Percentiles rank a stretch among this genome's conserved stretches.
Conservation (phyloP, 129 eudicot genomes). For the Pulicaria dysenterica region DNA sequence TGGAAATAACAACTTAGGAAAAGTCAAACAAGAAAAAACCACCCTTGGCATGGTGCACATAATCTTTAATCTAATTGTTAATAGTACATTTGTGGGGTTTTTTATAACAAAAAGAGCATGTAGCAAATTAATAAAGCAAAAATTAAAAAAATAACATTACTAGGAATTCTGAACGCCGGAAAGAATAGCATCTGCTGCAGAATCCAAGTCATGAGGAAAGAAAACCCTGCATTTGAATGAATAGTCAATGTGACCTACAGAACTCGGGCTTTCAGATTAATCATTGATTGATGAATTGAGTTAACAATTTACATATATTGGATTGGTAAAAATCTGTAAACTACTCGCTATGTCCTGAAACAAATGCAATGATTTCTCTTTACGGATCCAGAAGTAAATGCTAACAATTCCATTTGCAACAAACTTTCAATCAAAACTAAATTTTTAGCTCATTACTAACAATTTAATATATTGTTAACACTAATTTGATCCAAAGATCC, state of each 20-base stretch:
- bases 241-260: neutral
- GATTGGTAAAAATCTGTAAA: neutral
- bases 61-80: no score
- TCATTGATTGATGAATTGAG: neutral
- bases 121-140: neutral
- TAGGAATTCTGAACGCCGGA: slow-evolving; percentile 42
- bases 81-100: slow-evolving; percentile 11
- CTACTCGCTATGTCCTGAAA: neutral
- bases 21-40: no score
- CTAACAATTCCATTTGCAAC: neutral
- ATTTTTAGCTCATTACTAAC: no score
- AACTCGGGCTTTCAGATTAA: neutral
- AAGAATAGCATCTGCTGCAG: slow-evolving; percentile 94
- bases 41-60: no score
- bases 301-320: neutral
- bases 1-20: no score
- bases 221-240: slow-evolving; percentile 65
- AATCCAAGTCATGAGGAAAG: slow-evolving; percentile 92
- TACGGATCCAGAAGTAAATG: no score
- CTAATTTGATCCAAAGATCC: no score
- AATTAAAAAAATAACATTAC: slow-evolving; percentile 14
- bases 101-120: neutral
- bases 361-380: neutral
- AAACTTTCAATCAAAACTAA: neutral
- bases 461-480: no score